Conservation (phyloP, 768 basidiomycete species). For the Leccinum broughii region DNA sequence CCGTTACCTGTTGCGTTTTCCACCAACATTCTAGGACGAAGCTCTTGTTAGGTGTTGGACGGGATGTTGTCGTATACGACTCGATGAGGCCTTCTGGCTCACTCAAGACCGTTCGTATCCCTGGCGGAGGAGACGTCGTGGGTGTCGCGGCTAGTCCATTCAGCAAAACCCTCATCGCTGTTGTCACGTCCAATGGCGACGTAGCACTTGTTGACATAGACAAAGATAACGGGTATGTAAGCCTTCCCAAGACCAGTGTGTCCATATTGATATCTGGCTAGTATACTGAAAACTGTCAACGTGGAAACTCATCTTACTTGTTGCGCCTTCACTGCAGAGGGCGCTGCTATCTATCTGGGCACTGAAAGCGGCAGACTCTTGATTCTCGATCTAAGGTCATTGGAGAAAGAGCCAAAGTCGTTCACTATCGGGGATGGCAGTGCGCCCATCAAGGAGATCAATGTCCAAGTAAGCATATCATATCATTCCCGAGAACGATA, state of each 20-base stretch:
- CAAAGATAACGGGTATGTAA: conserved; percentile 66
- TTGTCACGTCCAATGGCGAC: conserved; percentile 52
- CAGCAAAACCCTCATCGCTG: conserved; percentile 69
- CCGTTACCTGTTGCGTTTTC: conserved; percentile 55
- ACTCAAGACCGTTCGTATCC: conserved; percentile 50
- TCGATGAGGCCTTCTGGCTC: conserved; percentile 57
- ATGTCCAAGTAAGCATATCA: conserved; percentile 51
- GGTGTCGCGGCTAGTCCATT: conserved; percentile 69
- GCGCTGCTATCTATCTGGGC: conserved; percentile 64
- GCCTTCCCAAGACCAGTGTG: background rate
- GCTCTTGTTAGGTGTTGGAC: conserved; percentile 54
- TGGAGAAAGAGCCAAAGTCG: conserved; percentile 63
- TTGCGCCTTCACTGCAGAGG: conserved; percentile 68
- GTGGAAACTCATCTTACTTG: conserved; percentile 56
- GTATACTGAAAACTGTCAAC: conserved; percentile 58
- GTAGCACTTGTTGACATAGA: conserved; percentile 69
- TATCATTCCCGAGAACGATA: background rate
- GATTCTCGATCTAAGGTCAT: conserved; percentile 59
- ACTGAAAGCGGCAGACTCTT: conserved; percentile 65
- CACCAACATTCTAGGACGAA: conserved; percentile 63
- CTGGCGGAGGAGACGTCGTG: conserved; percentile 52
- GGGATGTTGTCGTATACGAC: conserved; percentile 62
- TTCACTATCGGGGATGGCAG: conserved; percentile 51
- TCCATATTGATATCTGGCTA: conserved; percentile 26
- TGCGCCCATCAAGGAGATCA: conserved; percentile 50